A percentile compares a stretch with the other conserved stretches of the same genome.
phyloP scores from a whole-genome alignment of 805 yeast species.

The Zygoascus flipseniorum region DNA sequence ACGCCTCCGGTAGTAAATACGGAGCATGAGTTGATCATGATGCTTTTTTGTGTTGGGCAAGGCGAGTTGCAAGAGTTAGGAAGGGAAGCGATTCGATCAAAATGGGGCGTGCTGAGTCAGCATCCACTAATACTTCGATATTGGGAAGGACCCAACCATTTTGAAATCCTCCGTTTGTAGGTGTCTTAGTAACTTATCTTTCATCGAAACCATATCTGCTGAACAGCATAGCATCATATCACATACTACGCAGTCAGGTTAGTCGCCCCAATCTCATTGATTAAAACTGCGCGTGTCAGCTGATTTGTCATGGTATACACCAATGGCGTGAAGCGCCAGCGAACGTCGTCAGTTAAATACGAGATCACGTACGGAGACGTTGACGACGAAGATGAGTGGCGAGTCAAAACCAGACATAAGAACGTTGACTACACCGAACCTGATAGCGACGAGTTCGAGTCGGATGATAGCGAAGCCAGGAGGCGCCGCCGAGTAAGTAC shows the following conservation, averaged over 20 bases:
- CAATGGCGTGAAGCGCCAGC: background rate
- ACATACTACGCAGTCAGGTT: too few relatives aligned
- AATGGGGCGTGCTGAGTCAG: too few relatives aligned
- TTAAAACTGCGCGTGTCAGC: too few relatives aligned
- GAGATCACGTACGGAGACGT: constrained; percentile 2
- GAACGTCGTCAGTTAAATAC: background rate
- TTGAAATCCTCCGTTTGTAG: too few relatives aligned
- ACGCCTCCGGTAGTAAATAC: constrained; percentile 46
- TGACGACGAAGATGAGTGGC: constrained; percentile 1
- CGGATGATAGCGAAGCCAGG: background rate
- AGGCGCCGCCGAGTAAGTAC: background rate
- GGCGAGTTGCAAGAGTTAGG: background rate
- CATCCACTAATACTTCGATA: too few relatives aligned
- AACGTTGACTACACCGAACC: constrained; percentile 10
- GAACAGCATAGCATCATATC: too few relatives aligned
- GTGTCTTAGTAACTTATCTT: too few relatives aligned
- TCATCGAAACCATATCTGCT: too few relatives aligned
- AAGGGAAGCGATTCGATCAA: too few relatives aligned
- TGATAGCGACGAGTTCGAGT: constrained; percentile 7
- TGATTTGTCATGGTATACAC: background rate
- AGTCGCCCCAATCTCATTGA: too few relatives aligned
- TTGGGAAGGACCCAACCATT: too few relatives aligned
- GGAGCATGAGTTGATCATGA: constrained; percentile 28
- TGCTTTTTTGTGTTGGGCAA: background rate
- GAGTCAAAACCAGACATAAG: constrained; percentile 3